Base-by-base conservation (phyloP, 192 early-diverging fungal genomes). In the Podila horticola region DNA sequence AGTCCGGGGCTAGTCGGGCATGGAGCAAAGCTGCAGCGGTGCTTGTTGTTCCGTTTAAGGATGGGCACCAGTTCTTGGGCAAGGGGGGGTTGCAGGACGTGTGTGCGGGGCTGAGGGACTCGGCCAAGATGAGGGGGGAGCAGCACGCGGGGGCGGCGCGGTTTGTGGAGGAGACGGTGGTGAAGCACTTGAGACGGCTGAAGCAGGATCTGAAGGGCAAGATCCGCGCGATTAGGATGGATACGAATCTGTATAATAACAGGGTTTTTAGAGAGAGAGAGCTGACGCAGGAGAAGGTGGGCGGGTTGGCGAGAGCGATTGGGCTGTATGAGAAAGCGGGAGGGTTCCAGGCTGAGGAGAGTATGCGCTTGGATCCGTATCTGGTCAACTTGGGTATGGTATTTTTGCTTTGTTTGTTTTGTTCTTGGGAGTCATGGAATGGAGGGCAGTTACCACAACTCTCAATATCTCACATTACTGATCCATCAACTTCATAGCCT, bases 151-250 rank as follows among this genome's bases (percentile, higher is more conserved):
- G 67, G 12, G 63, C 71, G 61, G 75, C 76, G 12, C 66, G 68
- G n/a, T 76, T 79, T 62, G 58, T 83, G 22, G 64, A 73, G 52
- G 73, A 82, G 58, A 77, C 71, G 5, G 71, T 86, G 29, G 63
- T 84, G 22, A 77, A 75, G 49, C 65, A 66, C 20, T 20, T 88
- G 26, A 64, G 69, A 4, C 55, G 79, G n/a, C 29, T 88, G 6
- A 84, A 73, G 49, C 82, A 84, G 62, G 69, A 84, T 22, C 83
- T 84, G 34, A 88, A 88, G 36, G 83, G 72, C 62, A 72, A 68
- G 62, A 79, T 84, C n/a, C 68, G 66, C 29, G 82, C 72, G 0
- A 49, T 88, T 22, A 77, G 74, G 63, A 41, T 63, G 3, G 83
- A 86, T 55, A 38, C 66, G 26, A 58, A 60, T 24, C 38, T 88